Evolutionary conservation across 2,329 filamentous ascomycete genomes (phyloP).

Genomic region (Exophiala spinifera): DNA sequence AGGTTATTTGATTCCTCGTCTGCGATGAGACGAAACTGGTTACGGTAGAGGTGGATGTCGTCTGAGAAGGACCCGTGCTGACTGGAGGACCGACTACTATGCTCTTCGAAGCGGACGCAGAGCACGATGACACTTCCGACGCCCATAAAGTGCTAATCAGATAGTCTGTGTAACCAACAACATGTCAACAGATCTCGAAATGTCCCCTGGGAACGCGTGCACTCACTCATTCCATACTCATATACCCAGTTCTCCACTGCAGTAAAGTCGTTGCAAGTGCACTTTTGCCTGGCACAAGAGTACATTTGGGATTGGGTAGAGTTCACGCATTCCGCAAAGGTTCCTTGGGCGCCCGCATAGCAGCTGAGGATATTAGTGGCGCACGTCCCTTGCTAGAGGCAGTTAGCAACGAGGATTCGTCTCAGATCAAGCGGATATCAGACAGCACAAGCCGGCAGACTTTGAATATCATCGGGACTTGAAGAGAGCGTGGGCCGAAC

Average conservation of each 20-base stretch:
- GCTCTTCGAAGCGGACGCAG: not conserved
- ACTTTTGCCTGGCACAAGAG: not conserved
- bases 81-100: not conserved
- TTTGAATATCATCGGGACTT: not conserved
- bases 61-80: not conserved
- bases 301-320: not conserved
- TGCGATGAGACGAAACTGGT: not conserved
- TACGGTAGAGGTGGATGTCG: not conserved
- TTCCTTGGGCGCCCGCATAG: not conserved
- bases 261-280: not conserved
- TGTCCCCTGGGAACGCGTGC: not conserved
- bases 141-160: not conserved
- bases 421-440: not conserved
- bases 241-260: not conserved
- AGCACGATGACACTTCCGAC: not conserved
- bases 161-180: not conserved
- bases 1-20: not conserved
- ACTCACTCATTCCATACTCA: slow-evolving; percentile 2
- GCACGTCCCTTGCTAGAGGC: not conserved
- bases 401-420: too few species aligned
- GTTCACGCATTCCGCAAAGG: not conserved
- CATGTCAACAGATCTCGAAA: not conserved
- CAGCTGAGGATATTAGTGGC: not conserved
- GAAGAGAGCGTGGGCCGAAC: not conserved
- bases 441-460: slow-evolving; percentile 1